phyloP scores from a whole-genome alignment of 257 asterid species.

The Gynochthodes officinalis region DNA sequence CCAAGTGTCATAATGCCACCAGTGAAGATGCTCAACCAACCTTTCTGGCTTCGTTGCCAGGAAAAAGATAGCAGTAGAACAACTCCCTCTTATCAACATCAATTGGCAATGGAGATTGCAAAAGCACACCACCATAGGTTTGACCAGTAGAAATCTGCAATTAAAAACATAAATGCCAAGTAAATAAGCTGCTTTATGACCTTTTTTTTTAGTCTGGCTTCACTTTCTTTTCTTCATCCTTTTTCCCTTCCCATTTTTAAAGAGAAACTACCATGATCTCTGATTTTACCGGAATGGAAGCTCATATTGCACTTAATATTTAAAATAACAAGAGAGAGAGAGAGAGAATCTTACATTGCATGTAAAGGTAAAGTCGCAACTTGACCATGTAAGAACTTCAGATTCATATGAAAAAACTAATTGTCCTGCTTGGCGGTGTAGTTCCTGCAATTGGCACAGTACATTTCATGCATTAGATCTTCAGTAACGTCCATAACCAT shows the following conservation, averaged over 20 bases:
- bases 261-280: not conserved
- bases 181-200: not conserved
- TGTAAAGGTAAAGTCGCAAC: conserved; percentile 53
- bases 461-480: not conserved
- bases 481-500: conserved; percentile 1
- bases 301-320: not conserved
- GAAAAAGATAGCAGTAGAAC: conserved; percentile 80
- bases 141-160: conserved; percentile 59
- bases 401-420: conserved; percentile 60
- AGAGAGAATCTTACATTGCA: conserved; percentile 49
- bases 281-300: not conserved
- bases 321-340: not conserved
- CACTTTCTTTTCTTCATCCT: not conserved
- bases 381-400: conserved; percentile 85
- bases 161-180: conserved; percentile 18
- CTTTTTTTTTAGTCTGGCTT: not conserved
- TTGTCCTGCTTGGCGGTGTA: conserved; percentile 60
- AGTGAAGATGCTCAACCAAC: conserved; percentile 27
- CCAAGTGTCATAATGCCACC: not conserved
- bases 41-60: conserved; percentile 51
- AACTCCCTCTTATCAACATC: conserved; percentile 70
- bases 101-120: conserved; percentile 56
- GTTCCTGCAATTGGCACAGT: conserved; percentile 46
- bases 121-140: conserved; percentile 56
- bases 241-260: not conserved